A percentile compares a stretch with the other conserved stretches of the same genome.
Conservation (phyloP, 1,284 basidiomycete genomes). For the Trichosporon coremiiforme region DNA sequence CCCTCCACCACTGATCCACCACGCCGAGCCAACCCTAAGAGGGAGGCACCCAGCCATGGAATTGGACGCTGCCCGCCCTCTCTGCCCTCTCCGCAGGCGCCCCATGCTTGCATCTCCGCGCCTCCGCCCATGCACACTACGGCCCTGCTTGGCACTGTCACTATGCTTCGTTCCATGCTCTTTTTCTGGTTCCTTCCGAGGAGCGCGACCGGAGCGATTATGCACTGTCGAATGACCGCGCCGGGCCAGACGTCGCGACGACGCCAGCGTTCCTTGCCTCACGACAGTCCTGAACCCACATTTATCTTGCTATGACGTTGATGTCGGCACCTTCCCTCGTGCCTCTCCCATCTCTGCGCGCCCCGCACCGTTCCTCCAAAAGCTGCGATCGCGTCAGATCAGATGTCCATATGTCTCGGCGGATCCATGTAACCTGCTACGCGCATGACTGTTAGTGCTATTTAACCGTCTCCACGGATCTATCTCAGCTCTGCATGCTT, state of each 20-base stretch:
- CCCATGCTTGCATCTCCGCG: background rate
- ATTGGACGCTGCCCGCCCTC: background rate
- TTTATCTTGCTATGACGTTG: constrained; percentile 15
- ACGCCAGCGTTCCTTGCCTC: background rate
- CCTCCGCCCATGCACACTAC: background rate
- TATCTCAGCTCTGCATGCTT: background rate
- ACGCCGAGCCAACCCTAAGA: no score
- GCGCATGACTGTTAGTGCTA: background rate
- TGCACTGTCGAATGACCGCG: background rate
- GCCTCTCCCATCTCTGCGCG: background rate
- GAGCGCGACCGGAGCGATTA: no score
- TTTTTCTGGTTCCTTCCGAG: background rate
- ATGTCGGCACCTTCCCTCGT: background rate
- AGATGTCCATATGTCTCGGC: background rate
- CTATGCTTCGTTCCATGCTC: background rate
- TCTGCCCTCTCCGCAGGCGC: background rate
- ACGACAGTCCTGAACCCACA: background rate
- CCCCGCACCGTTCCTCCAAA: background rate
- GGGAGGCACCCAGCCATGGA: no score
- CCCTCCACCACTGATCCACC: no score
- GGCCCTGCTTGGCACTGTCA: background rate
- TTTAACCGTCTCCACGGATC: background rate
- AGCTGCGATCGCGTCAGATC: background rate
- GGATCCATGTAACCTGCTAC: background rate
- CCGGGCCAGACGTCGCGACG: background rate